Evolutionary conservation across 192 early-diverging fungal genomes (phyloP), one percentile per base, ranked within the genome.

Genomic region (Pilobolus umbonatus): DNA sequence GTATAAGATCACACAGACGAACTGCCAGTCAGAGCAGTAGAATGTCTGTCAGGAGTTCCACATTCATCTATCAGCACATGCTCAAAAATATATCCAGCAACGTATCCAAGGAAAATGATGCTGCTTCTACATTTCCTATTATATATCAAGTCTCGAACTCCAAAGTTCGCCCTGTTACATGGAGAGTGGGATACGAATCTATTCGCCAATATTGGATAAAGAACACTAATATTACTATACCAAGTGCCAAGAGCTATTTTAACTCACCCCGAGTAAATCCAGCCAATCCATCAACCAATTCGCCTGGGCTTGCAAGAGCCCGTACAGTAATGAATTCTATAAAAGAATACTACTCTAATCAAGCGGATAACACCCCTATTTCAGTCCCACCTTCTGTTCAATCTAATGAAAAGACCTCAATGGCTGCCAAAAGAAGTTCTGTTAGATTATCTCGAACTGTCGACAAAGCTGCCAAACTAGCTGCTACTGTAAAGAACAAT

Each of bases 201-300:
- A 72, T 67, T 11, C 52, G 65, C 6, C 36, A 63, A 1, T 72
- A 72, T 24, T 72, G 71, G 71, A 67, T 39, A 8, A 65, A 57
- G 22, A 53, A 51, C 0, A 63, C 71, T 0, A 12, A 9, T 3
- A 30, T 46, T 11, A 54, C 25, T 1, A 42, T 72, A 3, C 47
- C 57, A 0, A 28, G 60, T 10, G 55, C 64, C 3, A 34, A 66
- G 3, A n/a, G 25, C 3, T 66, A 67, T 36, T 72, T 72, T 12
- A 42, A 15, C 39, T 42, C 39, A 1, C 2, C 19, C 39, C 14
- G 14, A 12, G 19, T 4, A 17, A 42, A 15, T 4, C 10, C 10
- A 2, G 4, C 1, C 36, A 38, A 38, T 4, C 9, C 9, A 12
- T 17, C 39, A 42, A 1, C 12, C 19, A 1, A 4, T 15, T 42